Base-by-base conservation (phyloP, 2,329 filamentous ascomycete genomes). In the Simplicillium aogashimaense region DNA sequence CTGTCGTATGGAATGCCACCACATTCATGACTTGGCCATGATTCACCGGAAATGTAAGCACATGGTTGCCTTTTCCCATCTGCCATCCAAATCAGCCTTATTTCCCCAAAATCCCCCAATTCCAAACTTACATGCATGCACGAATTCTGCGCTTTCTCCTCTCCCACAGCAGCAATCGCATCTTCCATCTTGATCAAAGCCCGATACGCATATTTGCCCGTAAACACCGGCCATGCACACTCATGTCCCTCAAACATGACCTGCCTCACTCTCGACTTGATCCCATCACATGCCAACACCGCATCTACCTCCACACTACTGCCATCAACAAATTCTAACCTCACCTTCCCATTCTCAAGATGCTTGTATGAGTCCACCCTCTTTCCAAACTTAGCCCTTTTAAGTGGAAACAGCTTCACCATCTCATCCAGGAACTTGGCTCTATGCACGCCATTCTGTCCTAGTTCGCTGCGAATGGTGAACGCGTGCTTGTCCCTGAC, bases 271-370 rank as follows among this genome's bases (percentile, higher is more conserved):
- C 60, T 58, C 7, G 72, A 76, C 53, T 81, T 81, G 50, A 83
- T 78, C 0, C 79, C 79, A 53, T 83, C 79, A 47, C 76, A 80
- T 0, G 74, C 78, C 35, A 83, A 58, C 0, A 79, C 40, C 1
- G 55, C 61, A 25, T 64, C 60, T 4, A 64, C 59, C 7, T 51
- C 45, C 1, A 57, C 62, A 1, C 54, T 58, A 1, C 60, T 58
- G 0, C 64, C 64, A 32, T 69, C 66, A 0, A 50, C 43, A 37
- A 69, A 69, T 12, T 31, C 47, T 32, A 67, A 45, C 1, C 41
- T 42, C 7, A 57, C 39, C 35, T 50, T 53, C 3, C 51, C 51
- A 3, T 44, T 43, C 12, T 35, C 18, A 4, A 36, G 41, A 7
- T 14, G 13, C 48, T 53, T 41, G 53, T 55, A 53, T 42, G 62